These are phyloP conservation scores for Pseudopithomyces chartarum DNA, from an alignment of 2,329 filamentous ascomycete genomes.

Conservation along the genomic window DNA sequence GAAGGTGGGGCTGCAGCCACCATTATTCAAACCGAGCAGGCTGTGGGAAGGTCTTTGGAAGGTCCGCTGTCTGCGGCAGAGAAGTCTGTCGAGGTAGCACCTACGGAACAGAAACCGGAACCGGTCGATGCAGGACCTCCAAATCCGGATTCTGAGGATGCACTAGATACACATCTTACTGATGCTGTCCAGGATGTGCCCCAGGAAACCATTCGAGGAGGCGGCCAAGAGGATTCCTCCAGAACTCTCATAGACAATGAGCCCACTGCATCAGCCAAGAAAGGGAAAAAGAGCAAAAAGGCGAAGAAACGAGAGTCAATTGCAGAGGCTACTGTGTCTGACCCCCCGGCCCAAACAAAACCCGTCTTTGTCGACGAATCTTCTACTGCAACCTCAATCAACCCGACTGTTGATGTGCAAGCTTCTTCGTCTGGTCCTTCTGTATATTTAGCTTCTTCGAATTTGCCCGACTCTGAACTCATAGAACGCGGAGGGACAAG, in stretches of 20 bases:
- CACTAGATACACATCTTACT: not conserved
- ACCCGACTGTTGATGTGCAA: slow-evolving; percentile 9
- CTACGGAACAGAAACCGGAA: not conserved
- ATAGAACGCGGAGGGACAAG: not conserved
- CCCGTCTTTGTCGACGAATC: not conserved
- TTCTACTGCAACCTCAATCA: not conserved
- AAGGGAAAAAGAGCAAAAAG: slow-evolving; percentile 23
- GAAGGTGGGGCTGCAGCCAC: slow-evolving; percentile 7
- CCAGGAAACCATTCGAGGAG: not conserved
- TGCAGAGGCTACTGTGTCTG: slow-evolving; percentile 13
- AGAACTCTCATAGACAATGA: slow-evolving; percentile 12
- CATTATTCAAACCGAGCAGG: slow-evolving; percentile 6
- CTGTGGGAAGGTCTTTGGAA: slow-evolving; percentile 1
- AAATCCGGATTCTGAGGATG: not conserved
- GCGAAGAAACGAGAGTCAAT: slow-evolving; percentile 18
- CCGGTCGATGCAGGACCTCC: not conserved
- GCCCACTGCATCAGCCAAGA: slow-evolving; percentile 11
- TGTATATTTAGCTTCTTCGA: not conserved
- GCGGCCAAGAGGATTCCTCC: slow-evolving; percentile 2
- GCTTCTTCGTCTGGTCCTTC: not conserved
- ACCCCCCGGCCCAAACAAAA: slow-evolving; percentile 4
- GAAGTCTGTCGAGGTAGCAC: not conserved
- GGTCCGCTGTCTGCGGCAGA: slow-evolving; percentile 1
- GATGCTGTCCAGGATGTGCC: not conserved
- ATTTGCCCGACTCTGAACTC: not conserved